These are phyloP conservation scores for Malassezia nana DNA, from an alignment of 1,284 basidiomycete species.

Conservation along the genomic window DNA sequence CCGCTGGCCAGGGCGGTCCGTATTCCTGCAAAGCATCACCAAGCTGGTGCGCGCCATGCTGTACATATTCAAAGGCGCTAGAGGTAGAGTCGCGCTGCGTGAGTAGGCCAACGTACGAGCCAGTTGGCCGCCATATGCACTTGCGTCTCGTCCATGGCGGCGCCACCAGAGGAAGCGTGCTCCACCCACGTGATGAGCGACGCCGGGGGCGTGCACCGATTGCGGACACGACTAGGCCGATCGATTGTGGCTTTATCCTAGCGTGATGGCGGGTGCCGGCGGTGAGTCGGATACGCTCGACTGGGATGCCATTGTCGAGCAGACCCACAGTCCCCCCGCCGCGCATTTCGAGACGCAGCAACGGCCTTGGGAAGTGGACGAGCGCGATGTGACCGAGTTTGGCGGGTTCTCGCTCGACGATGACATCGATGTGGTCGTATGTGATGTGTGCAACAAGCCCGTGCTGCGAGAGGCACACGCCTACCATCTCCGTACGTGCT, in stretches of 20 bases:
- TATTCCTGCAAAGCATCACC: constrained; percentile 8
- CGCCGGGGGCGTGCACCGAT: neutral
- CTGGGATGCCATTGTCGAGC: constrained; percentile 13
- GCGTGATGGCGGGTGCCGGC: neutral
- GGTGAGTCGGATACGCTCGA: neutral
- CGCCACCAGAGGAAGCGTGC: neutral
- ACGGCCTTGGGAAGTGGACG: constrained; percentile 34
- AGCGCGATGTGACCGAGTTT: constrained; percentile 41
- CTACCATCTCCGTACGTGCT: constrained; percentile 26
- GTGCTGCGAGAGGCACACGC: constrained; percentile 28
- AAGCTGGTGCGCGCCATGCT: neutral
- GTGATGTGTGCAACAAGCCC: constrained; percentile 30
- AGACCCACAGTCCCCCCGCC: constrained; percentile 13
- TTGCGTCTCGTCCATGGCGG: neutral
- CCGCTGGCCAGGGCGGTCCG: constrained; percentile 4
- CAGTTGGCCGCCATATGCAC: neutral
- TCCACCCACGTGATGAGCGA: neutral
- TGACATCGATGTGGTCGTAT: constrained; percentile 34
- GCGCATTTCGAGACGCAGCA: constrained; percentile 9
- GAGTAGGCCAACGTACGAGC: neutral
- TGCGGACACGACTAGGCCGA: neutral
- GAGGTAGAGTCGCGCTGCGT: neutral
- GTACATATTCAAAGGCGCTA: neutral
- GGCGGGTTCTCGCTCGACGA: constrained; percentile 37
- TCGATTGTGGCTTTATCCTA: neutral